phyloP scores from a whole-genome alignment of 495 filamentous ascomycete genomes.

The Penicillium verhagenii region DNA sequence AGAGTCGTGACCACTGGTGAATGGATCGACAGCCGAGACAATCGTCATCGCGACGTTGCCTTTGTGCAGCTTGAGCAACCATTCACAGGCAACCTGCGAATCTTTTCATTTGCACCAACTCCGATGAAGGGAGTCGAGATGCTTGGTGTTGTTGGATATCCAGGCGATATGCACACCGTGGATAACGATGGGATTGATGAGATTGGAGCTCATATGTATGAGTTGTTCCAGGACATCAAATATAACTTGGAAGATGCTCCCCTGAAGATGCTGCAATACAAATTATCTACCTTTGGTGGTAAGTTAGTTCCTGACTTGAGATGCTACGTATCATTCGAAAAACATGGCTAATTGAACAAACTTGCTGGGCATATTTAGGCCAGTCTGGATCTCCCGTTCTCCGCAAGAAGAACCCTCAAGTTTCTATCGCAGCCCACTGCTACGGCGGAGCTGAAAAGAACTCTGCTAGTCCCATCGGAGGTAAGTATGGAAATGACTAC shows the following conservation, averaged over 20 bases:
- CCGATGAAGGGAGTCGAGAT: background rate
- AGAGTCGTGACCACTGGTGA: constrained; percentile 1
- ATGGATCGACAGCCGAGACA: background rate
- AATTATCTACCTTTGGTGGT: background rate
- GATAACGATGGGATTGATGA: background rate
- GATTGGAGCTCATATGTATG: background rate
- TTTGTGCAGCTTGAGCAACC: background rate
- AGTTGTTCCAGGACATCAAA: background rate
- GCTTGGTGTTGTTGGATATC: constrained; percentile 1
- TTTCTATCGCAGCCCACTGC: background rate
- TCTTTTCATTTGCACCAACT: background rate
- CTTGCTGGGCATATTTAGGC: background rate
- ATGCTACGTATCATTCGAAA: background rate
- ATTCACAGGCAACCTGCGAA: background rate
- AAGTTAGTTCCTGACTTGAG: background rate
- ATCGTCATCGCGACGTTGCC: background rate
- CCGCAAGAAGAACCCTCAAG: background rate
- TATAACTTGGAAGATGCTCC: background rate
- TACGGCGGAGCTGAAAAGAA: background rate
- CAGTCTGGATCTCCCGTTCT: constrained; percentile 2
- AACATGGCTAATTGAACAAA: background rate
- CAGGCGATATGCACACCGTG: background rate
- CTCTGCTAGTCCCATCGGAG: background rate
- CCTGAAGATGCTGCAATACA: background rate
- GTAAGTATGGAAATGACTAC: background rate